phyloP scores from a whole-genome alignment of 306 rosid species.

The Rosa lucieae region DNA sequence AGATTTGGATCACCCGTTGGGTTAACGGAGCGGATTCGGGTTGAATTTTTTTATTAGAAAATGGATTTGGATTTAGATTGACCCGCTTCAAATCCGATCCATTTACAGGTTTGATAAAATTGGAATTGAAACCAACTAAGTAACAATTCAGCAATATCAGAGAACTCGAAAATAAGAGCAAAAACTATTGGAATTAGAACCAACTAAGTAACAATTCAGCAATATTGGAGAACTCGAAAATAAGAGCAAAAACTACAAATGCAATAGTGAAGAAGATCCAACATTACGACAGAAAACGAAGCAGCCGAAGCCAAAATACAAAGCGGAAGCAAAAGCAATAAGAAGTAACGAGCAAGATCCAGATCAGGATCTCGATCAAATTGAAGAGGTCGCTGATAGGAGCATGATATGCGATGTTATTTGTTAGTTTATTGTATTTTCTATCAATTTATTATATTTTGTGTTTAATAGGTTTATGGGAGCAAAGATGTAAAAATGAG shows the following conservation, averaged over 20 bases:
- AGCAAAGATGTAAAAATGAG: too few relatives aligned
- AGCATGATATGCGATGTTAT: too few relatives aligned
- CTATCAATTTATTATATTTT: too few relatives aligned
- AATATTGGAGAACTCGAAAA: neutral
- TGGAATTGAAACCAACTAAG: neutral
- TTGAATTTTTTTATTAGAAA: too few relatives aligned
- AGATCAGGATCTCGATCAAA: neutral
- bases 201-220: neutral
- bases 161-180: neutral
- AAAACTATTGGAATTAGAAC: neutral
- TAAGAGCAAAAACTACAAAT: neutral
- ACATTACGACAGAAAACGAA: neutral
- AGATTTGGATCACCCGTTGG: too few relatives aligned
- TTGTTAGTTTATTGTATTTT: too few relatives aligned
- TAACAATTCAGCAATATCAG: neutral
- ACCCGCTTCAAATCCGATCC: too few relatives aligned
- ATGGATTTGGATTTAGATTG: too few relatives aligned
- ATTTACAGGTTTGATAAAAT: neutral
- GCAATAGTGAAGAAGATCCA: neutral
- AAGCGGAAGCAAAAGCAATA: neutral
- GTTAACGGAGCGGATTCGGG: too few relatives aligned
- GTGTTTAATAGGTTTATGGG: too few relatives aligned
- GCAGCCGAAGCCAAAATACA: neutral
- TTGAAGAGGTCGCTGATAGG: too few relatives aligned
- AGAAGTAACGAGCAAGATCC: neutral